Percentiles rank a stretch among this genome's conserved stretches.
These are phyloP conservation scores for Tetrapyrgos nigripes DNA, from an alignment of 1,284 basidiomycete species.

Conservation along the genomic window DNA sequence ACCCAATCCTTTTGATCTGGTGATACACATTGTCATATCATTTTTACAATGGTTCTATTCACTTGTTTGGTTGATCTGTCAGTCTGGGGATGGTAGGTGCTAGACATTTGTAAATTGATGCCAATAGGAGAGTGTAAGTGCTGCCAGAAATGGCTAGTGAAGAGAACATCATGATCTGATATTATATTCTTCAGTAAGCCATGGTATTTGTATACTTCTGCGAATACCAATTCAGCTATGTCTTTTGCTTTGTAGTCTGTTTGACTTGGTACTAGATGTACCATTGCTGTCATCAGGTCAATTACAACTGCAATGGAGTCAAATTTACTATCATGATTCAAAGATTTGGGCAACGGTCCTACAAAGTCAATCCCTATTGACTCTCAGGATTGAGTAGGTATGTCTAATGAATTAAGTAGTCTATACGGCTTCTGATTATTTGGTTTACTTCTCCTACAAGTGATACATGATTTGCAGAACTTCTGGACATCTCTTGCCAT, in stretches of 20 bases:
- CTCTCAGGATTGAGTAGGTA: constrained; percentile 33
- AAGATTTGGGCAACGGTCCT: constrained; percentile 38
- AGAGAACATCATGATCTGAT: constrained; percentile 24
- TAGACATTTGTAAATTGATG: constrained; percentile 28
- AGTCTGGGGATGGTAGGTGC: constrained; percentile 29
- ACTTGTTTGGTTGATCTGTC: constrained; percentile 29
- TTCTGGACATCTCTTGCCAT: constrained; percentile 27
- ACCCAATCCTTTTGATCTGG: constrained; percentile 22
- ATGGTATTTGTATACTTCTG: constrained; percentile 29
- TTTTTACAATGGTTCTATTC: constrained; percentile 8
- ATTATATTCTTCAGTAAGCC: constrained; percentile 31
- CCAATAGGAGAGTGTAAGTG: constrained; percentile 28
- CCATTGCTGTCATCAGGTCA: constrained; percentile 38
- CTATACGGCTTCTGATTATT: constrained; percentile 30
- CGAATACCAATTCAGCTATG: constrained; percentile 29
- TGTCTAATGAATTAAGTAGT: constrained; percentile 27
- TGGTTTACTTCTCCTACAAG: constrained; percentile 32
- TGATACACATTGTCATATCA: constrained; percentile 8
- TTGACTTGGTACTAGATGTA: constrained; percentile 35
- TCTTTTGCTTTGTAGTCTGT: constrained; percentile 22
- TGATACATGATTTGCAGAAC: constrained; percentile 32
- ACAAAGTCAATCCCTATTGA: constrained; percentile 44
- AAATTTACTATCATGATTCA: constrained; percentile 25
- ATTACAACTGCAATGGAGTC: constrained; percentile 40
- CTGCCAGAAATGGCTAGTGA: constrained; percentile 31